Evolutionary conservation across 2,329 filamentous ascomycete genomes (phyloP).

Genomic region (Beauveria caledonica): DNA sequence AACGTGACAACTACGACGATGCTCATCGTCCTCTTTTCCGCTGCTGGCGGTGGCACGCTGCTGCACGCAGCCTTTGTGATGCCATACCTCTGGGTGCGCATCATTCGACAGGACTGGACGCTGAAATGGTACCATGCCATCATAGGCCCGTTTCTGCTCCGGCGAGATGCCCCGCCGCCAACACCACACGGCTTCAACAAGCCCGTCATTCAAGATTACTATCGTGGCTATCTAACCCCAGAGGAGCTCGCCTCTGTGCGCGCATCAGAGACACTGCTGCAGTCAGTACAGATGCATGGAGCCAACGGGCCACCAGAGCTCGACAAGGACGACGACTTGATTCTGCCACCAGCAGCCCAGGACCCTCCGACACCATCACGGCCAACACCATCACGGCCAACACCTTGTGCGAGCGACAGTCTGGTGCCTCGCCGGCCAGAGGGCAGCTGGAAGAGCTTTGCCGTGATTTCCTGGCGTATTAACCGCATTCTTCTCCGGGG

Average conservation of each 20-base stretch:
- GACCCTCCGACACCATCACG: slow-evolving; percentile 5
- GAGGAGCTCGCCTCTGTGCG: slow-evolving; percentile 35
- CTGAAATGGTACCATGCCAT: slow-evolving; percentile 40
- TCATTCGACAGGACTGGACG: slow-evolving; percentile 43
- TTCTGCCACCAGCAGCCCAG: slow-evolving; percentile 24
- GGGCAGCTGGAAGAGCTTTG: slow-evolving; percentile 32
- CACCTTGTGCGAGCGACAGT: slow-evolving; percentile 12
- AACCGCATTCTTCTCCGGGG: slow-evolving; percentile 37
- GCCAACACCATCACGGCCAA: slow-evolving; percentile 2
- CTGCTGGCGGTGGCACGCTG: slow-evolving; percentile 32
- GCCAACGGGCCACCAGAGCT: slow-evolving; percentile 18
- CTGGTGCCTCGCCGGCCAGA: slow-evolving; percentile 25
- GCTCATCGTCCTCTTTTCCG: slow-evolving; percentile 33
- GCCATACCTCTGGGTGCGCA: slow-evolving; percentile 42
- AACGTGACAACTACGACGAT: slow-evolving; percentile 18
- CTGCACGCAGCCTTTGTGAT: slow-evolving; percentile 41
- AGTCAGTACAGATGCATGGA: slow-evolving; percentile 23
- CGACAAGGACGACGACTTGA: slow-evolving; percentile 24
- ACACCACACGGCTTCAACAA: slow-evolving; percentile 32
- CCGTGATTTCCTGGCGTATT: slow-evolving; percentile 31
- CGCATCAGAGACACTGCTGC: slow-evolving; percentile 25
- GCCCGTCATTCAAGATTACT: slow-evolving; percentile 39
- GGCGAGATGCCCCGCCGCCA: slow-evolving; percentile 27
- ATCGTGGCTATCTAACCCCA: slow-evolving; percentile 37
- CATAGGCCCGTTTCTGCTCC: slow-evolving; percentile 38